Evolutionary conservation across 306 rosid species (phyloP).

Genomic region (Luffa aegyptiaca): DNA sequence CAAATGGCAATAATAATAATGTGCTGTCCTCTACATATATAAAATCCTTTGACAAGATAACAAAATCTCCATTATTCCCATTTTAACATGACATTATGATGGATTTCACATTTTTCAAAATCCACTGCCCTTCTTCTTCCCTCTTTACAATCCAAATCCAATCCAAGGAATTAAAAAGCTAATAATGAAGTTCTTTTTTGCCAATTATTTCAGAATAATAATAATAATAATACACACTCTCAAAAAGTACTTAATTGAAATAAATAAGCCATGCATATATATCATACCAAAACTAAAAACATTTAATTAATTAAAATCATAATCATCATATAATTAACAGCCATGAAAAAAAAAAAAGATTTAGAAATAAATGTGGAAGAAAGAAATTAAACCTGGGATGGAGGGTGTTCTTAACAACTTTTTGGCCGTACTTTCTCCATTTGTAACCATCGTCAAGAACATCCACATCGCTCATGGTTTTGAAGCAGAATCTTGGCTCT

Average conservation of each 20-base stretch:
- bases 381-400: neutral
- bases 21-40: neutral
- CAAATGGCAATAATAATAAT: neutral
- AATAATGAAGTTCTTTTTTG: neutral
- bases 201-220: neutral
- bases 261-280: neutral
- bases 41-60: neutral
- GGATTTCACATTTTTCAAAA: neutral
- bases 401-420: slow-evolving; percentile 7
- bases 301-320: neutral
- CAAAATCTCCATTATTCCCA: neutral
- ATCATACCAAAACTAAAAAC: neutral
- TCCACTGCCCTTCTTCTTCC: neutral
- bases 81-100: neutral
- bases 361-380: neutral
- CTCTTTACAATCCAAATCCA: neutral
- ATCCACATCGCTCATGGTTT: slow-evolving; percentile 1
- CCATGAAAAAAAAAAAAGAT: neutral
- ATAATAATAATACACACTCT: neutral
- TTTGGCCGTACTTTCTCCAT: slow-evolving; percentile 10
- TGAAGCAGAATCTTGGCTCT: neutral
- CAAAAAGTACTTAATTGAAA: neutral
- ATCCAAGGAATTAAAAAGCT: neutral
- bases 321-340: too few species aligned
- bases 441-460: slow-evolving; percentile 8